A percentile compares a stretch with the other conserved stretches of the same genome.
phyloP scores from a whole-genome alignment of 768 basidiomycete species.

The Termitomyces sp. region DNA sequence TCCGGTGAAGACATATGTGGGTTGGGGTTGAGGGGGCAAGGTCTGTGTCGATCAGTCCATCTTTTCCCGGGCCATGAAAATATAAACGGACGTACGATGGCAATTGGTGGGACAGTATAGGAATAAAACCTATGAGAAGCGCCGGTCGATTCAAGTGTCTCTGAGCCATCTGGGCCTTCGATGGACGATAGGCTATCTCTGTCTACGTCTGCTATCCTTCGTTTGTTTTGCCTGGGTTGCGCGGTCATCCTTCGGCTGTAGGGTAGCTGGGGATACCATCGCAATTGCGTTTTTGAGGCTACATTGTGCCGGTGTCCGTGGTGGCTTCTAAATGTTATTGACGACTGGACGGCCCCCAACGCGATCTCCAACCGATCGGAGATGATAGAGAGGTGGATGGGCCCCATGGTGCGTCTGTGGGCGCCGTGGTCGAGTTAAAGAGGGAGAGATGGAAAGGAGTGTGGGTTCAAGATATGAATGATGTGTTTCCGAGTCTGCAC shows the following conservation, averaged over 20 bases:
- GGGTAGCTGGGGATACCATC: constrained; percentile 4
- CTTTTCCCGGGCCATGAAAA: neutral
- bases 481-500: neutral
- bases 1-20: neutral
- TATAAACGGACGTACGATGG: neutral
- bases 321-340: neutral
- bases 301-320: neutral
- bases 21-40: neutral
- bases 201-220: constrained; percentile 1
- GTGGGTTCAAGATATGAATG: neutral
- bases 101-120: neutral
- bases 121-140: neutral
- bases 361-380: constrained; percentile 4
- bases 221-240: neutral
- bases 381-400: constrained; percentile 3
- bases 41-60: neutral
- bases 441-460: neutral
- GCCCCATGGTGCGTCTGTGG: constrained; percentile 2
- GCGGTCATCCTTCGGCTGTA: neutral
- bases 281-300: neutral
- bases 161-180: constrained; percentile 6
- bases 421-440: neutral
- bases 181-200: constrained; percentile 2
- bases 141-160: constrained; percentile 3
- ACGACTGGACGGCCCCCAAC: constrained; percentile 3